Percentiles rank a stretch among this genome's conserved stretches.
Evolutionary conservation across 2,329 filamentous ascomycete genomes (phyloP).

Genomic region (Neurospora sp.): DNA sequence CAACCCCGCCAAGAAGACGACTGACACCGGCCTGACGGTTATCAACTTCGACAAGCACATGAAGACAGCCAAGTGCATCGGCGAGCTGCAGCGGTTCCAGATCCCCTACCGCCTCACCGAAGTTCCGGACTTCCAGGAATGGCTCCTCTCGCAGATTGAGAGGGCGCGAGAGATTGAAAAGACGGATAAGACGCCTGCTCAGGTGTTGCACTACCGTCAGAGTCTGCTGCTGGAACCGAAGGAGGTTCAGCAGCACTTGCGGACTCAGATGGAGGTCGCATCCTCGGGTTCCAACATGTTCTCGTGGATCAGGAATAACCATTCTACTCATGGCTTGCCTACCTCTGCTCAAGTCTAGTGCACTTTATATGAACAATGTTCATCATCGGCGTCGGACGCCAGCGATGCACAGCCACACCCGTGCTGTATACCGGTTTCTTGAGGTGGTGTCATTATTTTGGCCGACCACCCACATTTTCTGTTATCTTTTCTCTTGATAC

Average conservation of each 20-base stretch:
- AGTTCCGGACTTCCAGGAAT: slow-evolving; percentile 82
- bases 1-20: slow-evolving; percentile 69
- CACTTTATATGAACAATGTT: background rate
- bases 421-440: background rate
- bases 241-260: slow-evolving; percentile 31
- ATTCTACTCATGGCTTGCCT: slow-evolving; percentile 7
- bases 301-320: slow-evolving; percentile 20
- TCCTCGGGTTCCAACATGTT: slow-evolving; percentile 18
- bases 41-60: slow-evolving; percentile 98
- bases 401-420: background rate
- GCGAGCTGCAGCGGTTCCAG: slow-evolving; percentile 91
- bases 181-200: slow-evolving; percentile 39
- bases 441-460: background rate
- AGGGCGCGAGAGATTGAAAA: slow-evolving; percentile 55
- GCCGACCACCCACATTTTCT: background rate
- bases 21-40: slow-evolving; percentile 61
- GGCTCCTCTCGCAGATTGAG: slow-evolving; percentile 74
- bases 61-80: slow-evolving; percentile 89
- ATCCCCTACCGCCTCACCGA: slow-evolving; percentile 79
- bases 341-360: slow-evolving; percentile 8
- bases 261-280: slow-evolving; percentile 20
- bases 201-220: slow-evolving; percentile 63
- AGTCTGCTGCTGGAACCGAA: slow-evolving; percentile 75
- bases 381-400: background rate
- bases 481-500: background rate